phyloP scores from a whole-genome alignment of 768 basidiomycete species.

The Basidioascus undulatus region DNA sequence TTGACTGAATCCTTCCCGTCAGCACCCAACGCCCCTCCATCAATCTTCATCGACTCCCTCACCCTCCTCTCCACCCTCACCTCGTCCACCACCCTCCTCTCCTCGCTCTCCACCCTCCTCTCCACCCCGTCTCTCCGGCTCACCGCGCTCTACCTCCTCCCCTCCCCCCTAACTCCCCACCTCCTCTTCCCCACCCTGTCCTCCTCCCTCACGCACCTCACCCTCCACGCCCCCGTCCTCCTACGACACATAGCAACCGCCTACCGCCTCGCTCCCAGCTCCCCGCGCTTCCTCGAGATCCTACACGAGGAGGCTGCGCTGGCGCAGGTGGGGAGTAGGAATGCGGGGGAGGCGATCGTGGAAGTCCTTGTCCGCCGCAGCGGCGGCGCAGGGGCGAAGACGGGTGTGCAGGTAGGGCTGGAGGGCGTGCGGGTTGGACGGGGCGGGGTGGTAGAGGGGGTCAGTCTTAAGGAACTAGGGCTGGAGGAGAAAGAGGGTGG shows the following conservation, averaged over 20 bases:
- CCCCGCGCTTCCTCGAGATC: conserved; percentile 50
- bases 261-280: conserved; percentile 31
- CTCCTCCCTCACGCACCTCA: conserved; percentile 35
- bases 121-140: conserved; percentile 35
- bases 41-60: no score
- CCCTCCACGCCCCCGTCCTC: conserved; percentile 42
- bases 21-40: no score
- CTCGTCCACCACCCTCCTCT: no score
- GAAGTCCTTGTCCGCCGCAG: conserved; percentile 34
- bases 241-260: conserved; percentile 39
- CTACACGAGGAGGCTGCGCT: conserved; percentile 46
- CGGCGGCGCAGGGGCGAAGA: conserved; percentile 19
- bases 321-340: conserved; percentile 29
- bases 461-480: conserved; percentile 15
- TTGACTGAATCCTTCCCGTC: no score
- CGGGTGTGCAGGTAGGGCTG: conserved; percentile 27
- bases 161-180: conserved; percentile 29
- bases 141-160: conserved; percentile 33
- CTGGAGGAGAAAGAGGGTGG: conserved; percentile 3
- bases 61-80: no score
- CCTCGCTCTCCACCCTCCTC: conserved; percentile 16
- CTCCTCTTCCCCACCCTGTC: conserved; percentile 39
- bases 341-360: conserved; percentile 36
- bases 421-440: conserved; percentile 38
- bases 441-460: conserved; percentile 17